Evolutionary conservation across 1,139 yeast species (phyloP), one percentile per base, ranked within the genome.

Genomic region (Schwanniomyces etchellsii): DNA sequence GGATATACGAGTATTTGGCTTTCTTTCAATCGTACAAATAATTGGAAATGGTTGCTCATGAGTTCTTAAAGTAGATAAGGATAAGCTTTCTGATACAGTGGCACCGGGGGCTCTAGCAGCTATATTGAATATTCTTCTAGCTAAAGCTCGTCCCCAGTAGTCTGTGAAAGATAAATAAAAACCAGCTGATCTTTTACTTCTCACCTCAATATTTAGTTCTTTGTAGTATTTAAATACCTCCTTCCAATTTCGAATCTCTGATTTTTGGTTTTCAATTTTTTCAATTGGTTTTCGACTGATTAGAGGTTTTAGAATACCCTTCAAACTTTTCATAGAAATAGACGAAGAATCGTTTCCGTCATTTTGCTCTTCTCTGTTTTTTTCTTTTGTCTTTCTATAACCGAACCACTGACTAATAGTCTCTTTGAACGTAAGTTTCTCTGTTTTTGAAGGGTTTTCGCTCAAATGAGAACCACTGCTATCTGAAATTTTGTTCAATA

Each of bases 91-190:
- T 0, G 62, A 42, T 4, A 56, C 37, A 3, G 57, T 52, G 2
- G 38, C 40, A 1, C 72, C 70, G 3, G 72, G 60, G 4, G 65
- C 47, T 33, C 67, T 48, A 13, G 52, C 55, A 7, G 48, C 34
- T 7, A 57, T 50, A 2, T 66, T 58, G 33, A 72, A 74, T 20
- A 75, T 57, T 22, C 57, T 57, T 38, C 66, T 57, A 2, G 77
- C 60, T 20, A 81, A 50, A 1, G 82, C 81, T 38, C 79, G 59
- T 0, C 84, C 85, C 79, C 81, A 77, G 35, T 78, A 70, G 47
- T 81, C 88, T 2, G 83, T 75, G 23, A 80, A 60, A 0, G 84
- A 73, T 1, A 79, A 56, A 13, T 67, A 66, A 39, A 66, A 76
- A 1, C 85, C 85, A 1, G 65, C 61, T 6, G 50, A 34, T 37